Conservation (phyloP, 495 filamentous ascomycete genomes). For the Penicillium atrosanguineum region DNA sequence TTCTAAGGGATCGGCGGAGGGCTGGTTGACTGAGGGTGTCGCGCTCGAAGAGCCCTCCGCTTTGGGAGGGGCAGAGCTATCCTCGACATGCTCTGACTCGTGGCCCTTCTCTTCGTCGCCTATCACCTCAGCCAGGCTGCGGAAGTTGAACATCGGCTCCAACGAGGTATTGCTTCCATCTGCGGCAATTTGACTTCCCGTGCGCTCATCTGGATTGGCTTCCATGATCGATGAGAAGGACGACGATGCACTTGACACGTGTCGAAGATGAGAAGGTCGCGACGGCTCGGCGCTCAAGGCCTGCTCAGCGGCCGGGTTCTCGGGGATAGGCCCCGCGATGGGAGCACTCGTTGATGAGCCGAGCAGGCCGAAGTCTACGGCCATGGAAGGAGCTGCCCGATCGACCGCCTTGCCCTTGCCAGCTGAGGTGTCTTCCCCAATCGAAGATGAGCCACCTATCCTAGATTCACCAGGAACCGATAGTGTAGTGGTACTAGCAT, state of each 20-base stretch:
- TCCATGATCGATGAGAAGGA: constrained; percentile 72
- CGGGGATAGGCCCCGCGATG: constrained; percentile 12
- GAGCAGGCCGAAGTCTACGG: background rate
- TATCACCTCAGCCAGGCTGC: constrained; percentile 83
- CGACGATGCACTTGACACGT: constrained; percentile 81
- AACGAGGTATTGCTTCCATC: constrained; percentile 53
- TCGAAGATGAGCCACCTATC: constrained; percentile 36
- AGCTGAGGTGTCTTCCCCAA: constrained; percentile 31
- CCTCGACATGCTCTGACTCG: constrained; percentile 46
- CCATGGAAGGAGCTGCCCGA: constrained; percentile 36
- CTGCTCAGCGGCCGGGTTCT: constrained; percentile 16
- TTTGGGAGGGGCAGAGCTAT: constrained; percentile 14
- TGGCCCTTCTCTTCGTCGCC: constrained; percentile 59
- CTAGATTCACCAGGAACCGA: constrained; percentile 26
- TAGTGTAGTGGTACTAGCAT: constrained; percentile 41
- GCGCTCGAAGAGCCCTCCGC: constrained; percentile 30
- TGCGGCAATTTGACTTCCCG: constrained; percentile 31
- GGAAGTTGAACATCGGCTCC: constrained; percentile 89
- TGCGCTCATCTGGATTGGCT: constrained; percentile 52
- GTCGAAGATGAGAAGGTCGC: constrained; percentile 66
- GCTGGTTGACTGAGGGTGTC: constrained; percentile 19
- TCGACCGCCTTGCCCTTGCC: constrained; percentile 86
- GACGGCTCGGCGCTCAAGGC: constrained; percentile 34
- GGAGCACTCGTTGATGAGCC: background rate
- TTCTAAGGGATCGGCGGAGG: constrained; percentile 4